Percentiles rank a stretch among this genome's conserved stretches.
Conservation (phyloP, 164 flowering plant species). For the Hamamelis virginiana region DNA sequence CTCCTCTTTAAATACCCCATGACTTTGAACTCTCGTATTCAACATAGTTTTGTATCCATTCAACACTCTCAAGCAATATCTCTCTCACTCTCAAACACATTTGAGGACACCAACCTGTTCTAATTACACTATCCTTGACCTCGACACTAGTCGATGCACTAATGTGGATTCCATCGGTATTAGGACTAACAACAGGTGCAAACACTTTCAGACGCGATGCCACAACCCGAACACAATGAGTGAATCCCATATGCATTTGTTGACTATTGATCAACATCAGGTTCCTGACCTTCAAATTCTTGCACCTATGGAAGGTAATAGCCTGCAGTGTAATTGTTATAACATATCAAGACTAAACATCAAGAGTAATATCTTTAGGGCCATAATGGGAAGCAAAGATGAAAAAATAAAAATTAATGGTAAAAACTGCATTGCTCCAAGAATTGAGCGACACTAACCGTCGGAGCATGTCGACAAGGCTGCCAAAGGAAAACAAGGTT, state of each 20-base stretch:
- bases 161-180: slow-evolving; percentile 94
- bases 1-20: too few species aligned
- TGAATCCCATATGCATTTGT: slow-evolving; percentile 84
- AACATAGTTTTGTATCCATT: too few species aligned
- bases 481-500: slow-evolving; percentile 37
- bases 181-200: slow-evolving; percentile 81
- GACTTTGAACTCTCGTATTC: too few species aligned
- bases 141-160: slow-evolving; percentile 58
- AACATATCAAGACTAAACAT: neutral
- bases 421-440: slow-evolving; percentile 8
- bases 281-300: slow-evolving; percentile 50
- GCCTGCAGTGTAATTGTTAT: slow-evolving; percentile 53
- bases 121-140: slow-evolving; percentile 48
- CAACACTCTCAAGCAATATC: too few species aligned
- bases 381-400: neutral
- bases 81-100: too few species aligned
- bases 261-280: slow-evolving; percentile 63
- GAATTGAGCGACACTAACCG: slow-evolving; percentile 48
- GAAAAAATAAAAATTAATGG: neutral
- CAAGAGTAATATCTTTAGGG: neutral
- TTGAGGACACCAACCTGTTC: slow-evolving; percentile 59
- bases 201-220: slow-evolving; percentile 49
- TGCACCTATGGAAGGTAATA: slow-evolving; percentile 80
- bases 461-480: slow-evolving; percentile 91
- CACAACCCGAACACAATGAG: slow-evolving; percentile 50